phyloP scores from a whole-genome alignment of 306 rosid genomes.

The Malus fusca region DNA sequence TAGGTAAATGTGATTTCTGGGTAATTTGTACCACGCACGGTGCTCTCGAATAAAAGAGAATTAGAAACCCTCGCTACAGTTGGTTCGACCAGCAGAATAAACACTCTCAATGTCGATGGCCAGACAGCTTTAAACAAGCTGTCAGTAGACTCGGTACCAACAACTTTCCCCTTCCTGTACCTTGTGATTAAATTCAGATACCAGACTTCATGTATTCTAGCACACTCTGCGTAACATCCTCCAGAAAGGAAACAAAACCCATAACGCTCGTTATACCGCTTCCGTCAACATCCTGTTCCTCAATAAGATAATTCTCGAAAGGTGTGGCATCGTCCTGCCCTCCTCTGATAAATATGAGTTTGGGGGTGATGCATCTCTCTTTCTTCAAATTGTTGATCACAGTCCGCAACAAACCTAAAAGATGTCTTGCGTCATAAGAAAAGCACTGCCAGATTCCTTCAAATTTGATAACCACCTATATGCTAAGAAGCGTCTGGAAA shows the following conservation, averaged over 20 bases:
- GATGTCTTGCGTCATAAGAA: constrained; percentile 11
- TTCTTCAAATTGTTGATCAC: constrained; percentile 72
- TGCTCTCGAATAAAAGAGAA: background rate
- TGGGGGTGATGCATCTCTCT: constrained; percentile 92
- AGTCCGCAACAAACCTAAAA: constrained; percentile 69
- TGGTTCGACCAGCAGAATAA: background rate
- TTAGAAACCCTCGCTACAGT: too few relatives aligned
- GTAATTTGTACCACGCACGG: background rate
- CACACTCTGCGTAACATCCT: constrained; percentile 61
- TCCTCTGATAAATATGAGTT: constrained; percentile 74
- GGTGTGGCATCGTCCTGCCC: constrained; percentile 84
- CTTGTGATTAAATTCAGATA: constrained; percentile 14
- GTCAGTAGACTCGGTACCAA: background rate
- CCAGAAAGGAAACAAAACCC: constrained; percentile 83
- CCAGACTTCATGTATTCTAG: constrained; percentile 58
- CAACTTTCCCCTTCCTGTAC: background rate
- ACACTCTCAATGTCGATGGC: background rate
- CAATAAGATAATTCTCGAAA: constrained; percentile 86
- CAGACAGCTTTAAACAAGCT: background rate
- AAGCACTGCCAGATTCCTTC: constrained; percentile 7
- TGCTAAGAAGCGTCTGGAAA: constrained; percentile 5
- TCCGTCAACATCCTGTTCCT: constrained; percentile 93
- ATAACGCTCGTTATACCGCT: constrained; percentile 73
- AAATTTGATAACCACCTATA: background rate
- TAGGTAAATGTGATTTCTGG: background rate